Evolutionary conservation across 2,329 filamentous ascomycete genomes (phyloP).

Genomic region (Fusarium verrucosum): DNA sequence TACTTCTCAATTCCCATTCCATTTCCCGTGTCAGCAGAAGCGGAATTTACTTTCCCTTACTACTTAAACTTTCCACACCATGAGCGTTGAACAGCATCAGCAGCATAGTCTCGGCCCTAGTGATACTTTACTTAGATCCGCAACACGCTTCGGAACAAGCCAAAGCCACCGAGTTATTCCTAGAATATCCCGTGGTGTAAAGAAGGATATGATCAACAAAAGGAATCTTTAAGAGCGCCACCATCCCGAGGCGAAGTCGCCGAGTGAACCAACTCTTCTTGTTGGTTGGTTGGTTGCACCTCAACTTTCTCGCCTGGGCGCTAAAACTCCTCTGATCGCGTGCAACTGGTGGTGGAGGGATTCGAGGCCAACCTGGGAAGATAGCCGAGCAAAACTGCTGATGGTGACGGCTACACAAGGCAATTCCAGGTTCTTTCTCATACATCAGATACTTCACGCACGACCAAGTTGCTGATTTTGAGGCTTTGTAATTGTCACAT

Average conservation of each 20-base stretch:
- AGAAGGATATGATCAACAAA: neutral
- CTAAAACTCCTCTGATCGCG: constrained; percentile 35
- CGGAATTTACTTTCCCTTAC: neutral
- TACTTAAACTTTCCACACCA: constrained; percentile 6
- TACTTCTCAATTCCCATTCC: constrained; percentile 26
- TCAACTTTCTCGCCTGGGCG: constrained; percentile 15
- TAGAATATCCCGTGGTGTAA: neutral
- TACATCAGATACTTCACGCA: neutral
- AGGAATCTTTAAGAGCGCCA: constrained; percentile 24
- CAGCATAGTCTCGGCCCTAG: constrained; percentile 17
- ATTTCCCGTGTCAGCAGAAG: constrained; percentile 20
- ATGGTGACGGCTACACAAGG: constrained; percentile 17
- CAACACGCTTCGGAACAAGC: neutral
- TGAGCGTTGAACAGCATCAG: constrained; percentile 5
- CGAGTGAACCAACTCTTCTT: constrained; percentile 19
- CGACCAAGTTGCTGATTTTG: neutral
- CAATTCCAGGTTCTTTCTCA: neutral
- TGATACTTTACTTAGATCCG: constrained; percentile 6
- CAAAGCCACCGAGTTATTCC: neutral
- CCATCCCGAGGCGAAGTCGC: constrained; percentile 14
- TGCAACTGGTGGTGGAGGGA: constrained; percentile 26
- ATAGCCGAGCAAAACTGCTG: constrained; percentile 4
- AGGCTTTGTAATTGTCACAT: neutral
- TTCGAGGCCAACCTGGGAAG: constrained; percentile 7
- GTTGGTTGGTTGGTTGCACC: constrained; percentile 7